Base-by-base conservation (phyloP, 805 yeast species). In the Starmerella asiatica region DNA sequence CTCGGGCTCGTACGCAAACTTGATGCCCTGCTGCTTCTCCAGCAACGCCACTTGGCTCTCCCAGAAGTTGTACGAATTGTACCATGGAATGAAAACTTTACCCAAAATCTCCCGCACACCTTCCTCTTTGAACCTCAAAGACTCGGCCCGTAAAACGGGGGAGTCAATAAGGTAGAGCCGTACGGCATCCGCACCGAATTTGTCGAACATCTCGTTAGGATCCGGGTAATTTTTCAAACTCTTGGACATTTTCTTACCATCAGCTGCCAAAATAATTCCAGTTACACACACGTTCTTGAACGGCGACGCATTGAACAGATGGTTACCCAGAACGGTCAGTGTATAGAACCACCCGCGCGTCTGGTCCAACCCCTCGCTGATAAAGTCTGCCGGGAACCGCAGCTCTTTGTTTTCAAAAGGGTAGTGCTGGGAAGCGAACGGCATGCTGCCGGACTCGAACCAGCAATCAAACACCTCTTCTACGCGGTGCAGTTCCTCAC, bases 311-410 rank as follows among this genome's bases (percentile, higher is more conserved):
- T 80, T 78, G 67, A 91, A 91, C 54, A 91, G 67, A 55, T 88
- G 96, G 42, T 94, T 83, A 61, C 97, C 98, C 56, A 91, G 71
- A 19, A 91, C 95, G 34, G 93, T 79, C 61, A 91, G 71, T 38
- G 98, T 91, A 64, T 91, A 91, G 67, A 91, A 91, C 99, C 99
- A 91, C 60, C 99, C 99, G 75, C 99, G 83, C 44, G 99, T 91
- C 69, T 91, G 99, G 66, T 91, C 99, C 54, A 91, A 73, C 66
- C 99, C 99, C 70, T 91, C 99, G 44, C 95, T 79, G 55, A 91
- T 91, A 64, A 91, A 91, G 63, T 91, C 88, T 33, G 94, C 99
- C 34, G 98, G 98, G 77, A 83, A 93, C 35, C 81, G 72, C 42
- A 71, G 59, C 14, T 82, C 85, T 58, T 74, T 64, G 57, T 74